A percentile compares a stretch with the other conserved stretches of the same genome.
Conservation (phyloP, 2,329 filamentous ascomycete genomes). For the Venturia effusa region DNA sequence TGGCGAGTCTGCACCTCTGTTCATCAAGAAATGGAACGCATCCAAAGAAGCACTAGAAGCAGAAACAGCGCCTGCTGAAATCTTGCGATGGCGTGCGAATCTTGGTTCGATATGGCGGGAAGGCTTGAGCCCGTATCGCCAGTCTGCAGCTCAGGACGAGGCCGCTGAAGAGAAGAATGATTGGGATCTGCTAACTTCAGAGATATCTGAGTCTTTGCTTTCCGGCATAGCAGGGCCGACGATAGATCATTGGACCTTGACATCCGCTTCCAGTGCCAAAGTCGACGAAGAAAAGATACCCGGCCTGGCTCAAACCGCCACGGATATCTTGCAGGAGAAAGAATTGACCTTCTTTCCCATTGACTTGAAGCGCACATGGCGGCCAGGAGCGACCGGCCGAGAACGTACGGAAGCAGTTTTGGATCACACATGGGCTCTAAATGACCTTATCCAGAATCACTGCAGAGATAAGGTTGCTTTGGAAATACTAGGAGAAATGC, state of each 20-base stretch:
- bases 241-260: constrained; percentile 43
- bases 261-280: constrained; percentile 45
- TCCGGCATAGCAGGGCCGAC: constrained; percentile 34
- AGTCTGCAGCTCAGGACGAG: constrained; percentile 24
- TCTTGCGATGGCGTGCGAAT: constrained; percentile 43
- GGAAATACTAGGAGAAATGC: constrained; percentile 44
- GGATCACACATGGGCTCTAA: constrained; percentile 52
- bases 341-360: constrained; percentile 46
- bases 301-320: constrained; percentile 31
- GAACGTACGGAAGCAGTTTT: constrained; percentile 52
- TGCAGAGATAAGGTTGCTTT: constrained; percentile 22
- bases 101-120: constrained; percentile 45
- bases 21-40: constrained; percentile 47
- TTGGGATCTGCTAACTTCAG: constrained; percentile 42
- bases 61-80: constrained; percentile 30
- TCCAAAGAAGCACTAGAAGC: constrained; percentile 34
- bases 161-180: constrained; percentile 35
- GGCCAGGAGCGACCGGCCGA: constrained; percentile 47
- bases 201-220: constrained; percentile 39
- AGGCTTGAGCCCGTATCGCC: constrained; percentile 37
- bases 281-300: constrained; percentile 50
- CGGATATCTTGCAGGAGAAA: constrained; percentile 22
- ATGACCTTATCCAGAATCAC: constrained; percentile 33
- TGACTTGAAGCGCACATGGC: constrained; percentile 52
- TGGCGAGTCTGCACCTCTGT: constrained; percentile 21